Evolutionary conservation across 345 rosid genomes (phyloP), one percentile per base, ranked within the genome.

Genomic region (Eutrema yunnanense): DNA sequence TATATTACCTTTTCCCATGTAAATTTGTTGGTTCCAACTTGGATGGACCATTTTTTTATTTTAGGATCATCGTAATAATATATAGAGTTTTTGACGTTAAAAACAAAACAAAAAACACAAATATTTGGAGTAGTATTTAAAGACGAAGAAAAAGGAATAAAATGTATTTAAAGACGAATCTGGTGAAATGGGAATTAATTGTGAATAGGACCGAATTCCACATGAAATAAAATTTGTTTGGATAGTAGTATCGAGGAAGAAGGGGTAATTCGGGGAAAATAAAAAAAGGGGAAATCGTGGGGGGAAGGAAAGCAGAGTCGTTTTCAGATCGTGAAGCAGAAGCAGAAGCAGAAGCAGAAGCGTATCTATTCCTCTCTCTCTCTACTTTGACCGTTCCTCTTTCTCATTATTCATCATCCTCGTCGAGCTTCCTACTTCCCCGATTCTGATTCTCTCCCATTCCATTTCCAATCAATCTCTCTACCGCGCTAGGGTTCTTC

Each of bases 301-400:
- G 80, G 80, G 53, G 54, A 76, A 37, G 8, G 46, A 58, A 65
- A 59, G 72, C 72, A 65, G 80, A 71, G 80, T 70, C 80, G 72
- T 77, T 77, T 72, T 73, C 76, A 72, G 77, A 71, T 67, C 77
- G 81, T 67, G 77, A 70, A 63, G 60, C 70, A 68, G 46, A 75
- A 69, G 65, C 50, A 22, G 26, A 16, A 16, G 16, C 16, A 16
- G 16, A 22, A 22, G 26, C 26, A 22, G 46, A 71, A 59, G 38
- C 62, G 70, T 60, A 49, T 72, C 72, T 68, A 57, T 26, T 34
- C 44, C 77, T 63, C 80, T 79, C 69, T 74, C 78, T 74, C 63
- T 75, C 80, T 75, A 72, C 85, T 75, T 69, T 75, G 84, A 81
- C 81, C 83, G 26, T 44, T n/a, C 75, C 65, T 40, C 71, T 67